Evolutionary conservation across 1,139 yeast species (phyloP), one percentile per base, ranked within the genome.

Genomic region (Hyphopichia khmerensis): DNA sequence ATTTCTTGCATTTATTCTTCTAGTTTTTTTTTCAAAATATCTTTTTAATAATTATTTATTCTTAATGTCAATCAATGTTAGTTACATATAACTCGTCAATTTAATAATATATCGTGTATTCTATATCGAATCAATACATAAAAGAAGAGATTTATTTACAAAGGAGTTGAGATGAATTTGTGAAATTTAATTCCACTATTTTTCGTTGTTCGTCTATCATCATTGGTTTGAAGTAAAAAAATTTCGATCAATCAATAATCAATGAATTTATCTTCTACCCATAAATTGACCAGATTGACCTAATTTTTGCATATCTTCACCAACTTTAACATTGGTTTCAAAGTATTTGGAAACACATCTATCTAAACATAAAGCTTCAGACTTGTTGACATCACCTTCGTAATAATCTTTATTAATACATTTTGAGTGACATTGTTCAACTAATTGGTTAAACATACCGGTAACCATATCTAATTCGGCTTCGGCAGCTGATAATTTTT

Each of bases 311-410:
- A 84, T 84, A 64, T 82, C 78, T 60, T 91, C 98, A 53, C 98
- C 98, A 51, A 95, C 96, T 72, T 90, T 87, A 52, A 89, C 95
- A 65, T 93, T 93, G 53, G 96, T 90, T 58, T 90, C 97, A 57
- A 95, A 95, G 70, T 93, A 93, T 69, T 93, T 93, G 57, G 96
- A 82, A 49, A 93, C 99, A 73, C 99, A 93, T 76, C 99, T 84
- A 72, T 93, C 99, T 54, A 95, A 78, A 67, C 99, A 93, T 44
- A 88, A 76, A 38, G 93, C 82, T 70, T 93, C 99, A 58, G 78
- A 83, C 74, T 88, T 89, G 69, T 78, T 79, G 51, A 93, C 75
- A 29, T 86, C 95, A 43, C 93, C 87, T 46, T 88, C 95, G 45
- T 66, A 60, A 72, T 91, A 91, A 18, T 64, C 48, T 52, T 68